These are phyloP conservation scores for Leccinum solheimii DNA, from an alignment of 1,284 basidiomycete genomes.

Conservation along the genomic window DNA sequence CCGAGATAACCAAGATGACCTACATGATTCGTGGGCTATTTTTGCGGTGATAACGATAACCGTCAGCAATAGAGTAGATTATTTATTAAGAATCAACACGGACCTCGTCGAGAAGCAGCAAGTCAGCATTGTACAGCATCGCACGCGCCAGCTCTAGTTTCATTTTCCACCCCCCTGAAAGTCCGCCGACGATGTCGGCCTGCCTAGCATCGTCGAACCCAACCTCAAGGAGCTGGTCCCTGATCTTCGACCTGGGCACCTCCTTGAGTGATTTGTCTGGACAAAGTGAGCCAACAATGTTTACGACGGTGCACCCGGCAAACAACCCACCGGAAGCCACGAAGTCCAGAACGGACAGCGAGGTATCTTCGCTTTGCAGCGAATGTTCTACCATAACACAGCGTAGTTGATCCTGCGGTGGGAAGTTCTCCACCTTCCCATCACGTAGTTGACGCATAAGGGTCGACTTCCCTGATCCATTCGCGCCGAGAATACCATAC, in stretches of 20 bases:
- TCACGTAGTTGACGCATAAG: constrained; percentile 95
- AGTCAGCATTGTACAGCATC: constrained; percentile 96
- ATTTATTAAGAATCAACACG: constrained; percentile 25
- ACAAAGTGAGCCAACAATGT: constrained; percentile 7
- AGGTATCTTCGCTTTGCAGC: constrained; percentile 89
- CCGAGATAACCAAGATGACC: constrained; percentile 36
- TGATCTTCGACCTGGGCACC: constrained; percentile 68
- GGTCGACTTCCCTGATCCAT: constrained; percentile 96
- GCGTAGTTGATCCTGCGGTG: constrained; percentile 82
- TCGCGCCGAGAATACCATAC: constrained; percentile 95
- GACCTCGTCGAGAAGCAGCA: constrained; percentile 86
- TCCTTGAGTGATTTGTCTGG: constrained; percentile 62
- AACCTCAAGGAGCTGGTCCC: constrained; percentile 78
- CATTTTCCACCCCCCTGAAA: constrained; percentile 99
- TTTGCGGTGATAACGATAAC: constrained; percentile 18
- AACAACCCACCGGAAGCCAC: constrained; percentile 69
- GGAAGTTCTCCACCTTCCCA: constrained; percentile 95
- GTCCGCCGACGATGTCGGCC: constrained; percentile 80
- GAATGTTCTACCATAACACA: constrained; percentile 97
- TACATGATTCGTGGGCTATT: constrained; percentile 90
- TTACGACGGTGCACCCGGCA: constrained; percentile 5
- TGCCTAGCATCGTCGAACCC: constrained; percentile 93
- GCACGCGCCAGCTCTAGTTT: constrained; percentile 89
- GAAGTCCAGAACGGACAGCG: constrained; percentile 83
- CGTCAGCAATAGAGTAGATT: constrained; percentile 17